These are phyloP conservation scores for Aspergillus funiculosus DNA, from an alignment of 495 filamentous ascomycete genomes.

Conservation along the genomic window DNA sequence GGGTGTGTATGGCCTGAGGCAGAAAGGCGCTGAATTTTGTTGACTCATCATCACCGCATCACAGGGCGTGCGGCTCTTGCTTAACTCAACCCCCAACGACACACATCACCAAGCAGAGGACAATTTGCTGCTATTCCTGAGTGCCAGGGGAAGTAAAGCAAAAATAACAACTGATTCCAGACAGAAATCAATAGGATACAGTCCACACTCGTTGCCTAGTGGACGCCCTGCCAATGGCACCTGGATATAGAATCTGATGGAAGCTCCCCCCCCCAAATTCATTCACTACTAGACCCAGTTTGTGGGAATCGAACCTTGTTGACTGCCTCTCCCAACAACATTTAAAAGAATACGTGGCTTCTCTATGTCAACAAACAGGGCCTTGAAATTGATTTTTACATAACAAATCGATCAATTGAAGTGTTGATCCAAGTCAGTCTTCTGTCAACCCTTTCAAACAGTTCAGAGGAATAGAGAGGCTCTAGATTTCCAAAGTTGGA, in stretches of 20 bases:
- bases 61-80: background rate
- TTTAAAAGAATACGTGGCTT: background rate
- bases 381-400: too few species aligned
- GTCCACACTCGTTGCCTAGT: constrained; percentile 6
- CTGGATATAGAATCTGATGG: constrained; percentile 20
- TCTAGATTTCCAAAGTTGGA: too few species aligned
- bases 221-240: constrained; percentile 17
- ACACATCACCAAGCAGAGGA: background rate
- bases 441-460: too few species aligned
- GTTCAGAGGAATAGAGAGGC: background rate
- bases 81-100: background rate
- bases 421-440: background rate
- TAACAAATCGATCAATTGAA: background rate
- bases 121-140: too few species aligned
- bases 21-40: background rate
- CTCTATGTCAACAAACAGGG: too few species aligned
- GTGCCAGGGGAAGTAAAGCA: too few species aligned
- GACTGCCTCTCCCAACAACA: background rate
- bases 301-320: constrained; percentile 1
- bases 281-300: constrained; percentile 1
- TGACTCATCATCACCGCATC: constrained; percentile 1
- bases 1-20: constrained; percentile 1
- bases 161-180: background rate
- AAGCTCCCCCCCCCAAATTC: constrained; percentile 6
- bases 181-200: background rate